Base-by-base conservation (phyloP, 2,329 filamentous ascomycete genomes). In the Hypoxylon sp. region DNA sequence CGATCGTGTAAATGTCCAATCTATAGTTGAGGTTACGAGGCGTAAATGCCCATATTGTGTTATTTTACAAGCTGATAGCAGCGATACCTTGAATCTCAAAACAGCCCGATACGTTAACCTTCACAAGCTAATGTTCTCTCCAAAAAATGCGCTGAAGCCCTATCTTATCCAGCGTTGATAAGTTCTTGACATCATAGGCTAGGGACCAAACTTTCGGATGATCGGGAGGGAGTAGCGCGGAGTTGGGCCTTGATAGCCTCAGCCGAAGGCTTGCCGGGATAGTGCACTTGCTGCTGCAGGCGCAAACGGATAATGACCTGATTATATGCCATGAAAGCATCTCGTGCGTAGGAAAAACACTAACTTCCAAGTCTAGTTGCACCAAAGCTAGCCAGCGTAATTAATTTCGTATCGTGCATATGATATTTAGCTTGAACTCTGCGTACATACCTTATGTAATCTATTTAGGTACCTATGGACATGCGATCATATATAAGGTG, bases 181-280 rank as follows among this genome's bases (percentile, higher is more conserved):
- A 5, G 12, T 6, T 21, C 3, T n/a, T 16, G 16, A 52, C 32
- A 19, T 41, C 16, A 14, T 47, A 12, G 3, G 27, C 12, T 48
- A 48, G 19, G 41, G 34, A 37, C 21, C 46, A 54, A 43, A 39
- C 16, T 39, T 58, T 62, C 63, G 58, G 58, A 32, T 27, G 43
- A 45, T 25, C 39, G 21, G 53, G 43, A 34, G 34, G 39, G 29
- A 48, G 19, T 47, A 39, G 32, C 48, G 55, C 60, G 60, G 56
- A 55, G 39, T 63, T 47, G 61, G 65, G 3, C 61, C 37, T 67
- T 52, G 47, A 57, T 51, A 64, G 29, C 53, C 41, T 29, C 39
- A 60, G 34, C 47, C 21, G 50, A 54, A 7, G 30, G 32, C 45
- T 39, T 57, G 51, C 56, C 51, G 61, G 65, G 56, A 57, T 64